These are phyloP conservation scores for Dillenia suffruticosa DNA, from an alignment of 164 flowering plant species.

Conservation along the genomic window DNA sequence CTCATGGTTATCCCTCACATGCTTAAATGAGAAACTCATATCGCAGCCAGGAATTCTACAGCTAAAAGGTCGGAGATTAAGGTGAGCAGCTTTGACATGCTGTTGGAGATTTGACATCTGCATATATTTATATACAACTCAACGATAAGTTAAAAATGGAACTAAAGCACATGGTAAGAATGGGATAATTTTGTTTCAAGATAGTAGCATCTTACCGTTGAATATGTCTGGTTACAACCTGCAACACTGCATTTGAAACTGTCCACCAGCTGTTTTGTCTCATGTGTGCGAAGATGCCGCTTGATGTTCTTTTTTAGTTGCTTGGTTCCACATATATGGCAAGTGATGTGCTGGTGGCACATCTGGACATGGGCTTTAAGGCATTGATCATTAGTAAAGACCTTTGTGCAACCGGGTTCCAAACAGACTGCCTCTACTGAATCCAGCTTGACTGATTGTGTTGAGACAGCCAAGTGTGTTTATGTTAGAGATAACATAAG, in stretches of 20 bases:
- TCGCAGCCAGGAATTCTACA: constrained; percentile 66
- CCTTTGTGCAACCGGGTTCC: constrained; percentile 75
- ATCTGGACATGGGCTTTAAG: constrained; percentile 58
- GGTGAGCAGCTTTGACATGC: constrained; percentile 78
- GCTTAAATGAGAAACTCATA: constrained; percentile 61
- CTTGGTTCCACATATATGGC: constrained; percentile 71
- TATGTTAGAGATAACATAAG: background rate
- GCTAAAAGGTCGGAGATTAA: constrained; percentile 43
- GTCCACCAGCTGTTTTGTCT: constrained; percentile 20
- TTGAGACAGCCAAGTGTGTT: background rate
- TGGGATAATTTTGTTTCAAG: no score
- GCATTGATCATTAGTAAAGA: constrained; percentile 60
- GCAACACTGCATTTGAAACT: constrained; percentile 45
- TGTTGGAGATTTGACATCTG: constrained; percentile 78
- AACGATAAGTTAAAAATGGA: background rate
- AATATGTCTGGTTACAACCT: constrained; percentile 51
- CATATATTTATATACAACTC: background rate
- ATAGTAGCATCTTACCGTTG: constrained; percentile 49
- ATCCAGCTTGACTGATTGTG: constrained; percentile 60
- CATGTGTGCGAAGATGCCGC: constrained; percentile 57
- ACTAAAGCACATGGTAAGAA: background rate
- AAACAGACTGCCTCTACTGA: constrained; percentile 61
- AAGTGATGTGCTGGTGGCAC: constrained; percentile 53
- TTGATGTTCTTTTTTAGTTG: constrained; percentile 78
- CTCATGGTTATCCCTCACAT: constrained; percentile 86